Base-by-base conservation (phyloP, 768 basidiomycete species). In the Kwoniella newhampshirensis region DNA sequence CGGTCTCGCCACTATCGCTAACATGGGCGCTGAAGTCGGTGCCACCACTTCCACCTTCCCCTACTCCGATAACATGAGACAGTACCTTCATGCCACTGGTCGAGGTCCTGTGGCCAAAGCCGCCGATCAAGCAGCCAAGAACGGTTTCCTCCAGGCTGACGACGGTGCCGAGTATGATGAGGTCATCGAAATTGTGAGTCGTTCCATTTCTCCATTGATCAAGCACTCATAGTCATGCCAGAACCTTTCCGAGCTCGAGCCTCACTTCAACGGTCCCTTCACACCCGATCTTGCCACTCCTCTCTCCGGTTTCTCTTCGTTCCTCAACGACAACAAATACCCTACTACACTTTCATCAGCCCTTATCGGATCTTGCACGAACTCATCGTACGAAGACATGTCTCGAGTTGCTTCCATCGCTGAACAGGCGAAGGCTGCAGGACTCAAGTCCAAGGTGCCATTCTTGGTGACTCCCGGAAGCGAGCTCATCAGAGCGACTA, bases 1-100 rank as follows among this genome's bases (percentile, higher is more conserved):
- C 62, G 92, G 91, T 53, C 79, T 96, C 51, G 96, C 94, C 1
- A 98, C 96, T 1, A 88, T 99, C 53, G 88, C 90, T 41, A 98
- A 99, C 77, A 99, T 98, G 96, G 96, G 96, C 48, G 96, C 96
- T 12, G 96, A 99, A 80, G 93, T 98, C n/a, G 96, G 96, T 36
- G 96, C 96, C n/a, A 99, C 96, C 1, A 98, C 96, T 0, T 94
- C 93, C 1, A 91, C 88, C 5, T 99, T 99, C 82, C 93, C 94
- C 4, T 99, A 98, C 78, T 91, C 91, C 15, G 77, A 83, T 17
- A 84, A 85, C 68, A 98, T 98, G 94, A 82, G 85, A 28, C 81
- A 84, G 32, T 99, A 98, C 78, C 84, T 99, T 27, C 81, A 83
- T 62, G 92, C 92, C 18, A 99, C 96, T 8, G 87, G 90, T 46